Base-by-base conservation (phyloP, 352 stramenopile species). In the Globisporangium cystogenes region DNA sequence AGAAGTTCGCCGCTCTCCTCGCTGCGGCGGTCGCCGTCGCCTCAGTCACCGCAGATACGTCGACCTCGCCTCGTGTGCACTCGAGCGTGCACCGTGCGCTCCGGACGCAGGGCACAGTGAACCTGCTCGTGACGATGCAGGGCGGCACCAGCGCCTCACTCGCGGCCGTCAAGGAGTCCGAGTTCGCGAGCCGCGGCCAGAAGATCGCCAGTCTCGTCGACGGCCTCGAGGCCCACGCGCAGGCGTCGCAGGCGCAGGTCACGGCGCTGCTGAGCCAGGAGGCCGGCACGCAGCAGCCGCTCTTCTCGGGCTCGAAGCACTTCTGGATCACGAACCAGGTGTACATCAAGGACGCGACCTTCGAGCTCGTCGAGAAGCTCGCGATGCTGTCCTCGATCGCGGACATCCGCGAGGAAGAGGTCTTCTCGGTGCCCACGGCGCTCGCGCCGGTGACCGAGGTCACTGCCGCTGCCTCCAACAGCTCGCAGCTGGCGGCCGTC, bases 271-370 rank as follows among this genome's bases (percentile, higher is more conserved):
- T 70, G 3, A 21, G 24, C 7, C 31, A 64, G 26, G 62, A 70
- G 37, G 40, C 58, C 21, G 18, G 33, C 3, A 49, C 35, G 37
- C n/a, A n/a, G n/a, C n/a, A n/a, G n/a, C 46, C 59, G 36, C 47
- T 59, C 26, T 69, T 53, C 53, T n/a, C n/a, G n/a, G n/a, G 8
- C 48, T 14, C n/a, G n/a, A 15, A 57, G 27, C 48, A 40, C 20
- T 65, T 59, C 50, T 76, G 64, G 67, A 65, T 72, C 56, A 53
- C 24, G 23, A 70, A 69, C 55, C 51, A 64, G 43, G 53, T 67
- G 35, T 53, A 49, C 51, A 57, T 76, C 29, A 33, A 69, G 39
- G 49, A 56, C 18, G 63, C 56, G 16, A 51, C 62, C 1, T 45
- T 49, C 21, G 65, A 60, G 15, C 36, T 72, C 27, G 44, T 75